Evolutionary conservation across 2,329 filamentous ascomycete species (phyloP), one percentile per base, ranked within the genome.

Genomic region (Penicillium rolfsii): DNA sequence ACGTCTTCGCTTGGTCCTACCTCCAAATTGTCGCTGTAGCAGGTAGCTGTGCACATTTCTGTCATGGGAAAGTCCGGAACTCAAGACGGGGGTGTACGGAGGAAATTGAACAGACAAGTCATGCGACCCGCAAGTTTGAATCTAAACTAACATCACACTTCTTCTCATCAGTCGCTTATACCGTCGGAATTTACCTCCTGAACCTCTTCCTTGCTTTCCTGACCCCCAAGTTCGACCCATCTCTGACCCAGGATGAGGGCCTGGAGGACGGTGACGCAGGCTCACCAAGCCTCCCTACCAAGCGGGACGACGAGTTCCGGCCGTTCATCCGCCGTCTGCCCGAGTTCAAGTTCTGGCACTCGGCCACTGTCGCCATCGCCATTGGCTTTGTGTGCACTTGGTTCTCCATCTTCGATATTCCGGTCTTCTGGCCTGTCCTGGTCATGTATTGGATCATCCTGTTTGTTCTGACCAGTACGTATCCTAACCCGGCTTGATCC

Each of bases 321-420:
- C 95, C 95, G 3, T 99, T 99, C 75, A 97, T 99, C 76, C 88
- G 95, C 73, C 87, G 95, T 62, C 87, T 99, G 26, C 95, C 95
- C 58, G 95, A 99, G 81, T 99, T 99, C 86, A 99, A 99, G 85
- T 99, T 99, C 84, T 99, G 95, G 95, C 92, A 97, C 82, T 90
- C 91, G 72, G 93, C 94, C 57, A 98, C 94, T 59, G 87, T 93
- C 74, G 94, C 94, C 58, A 86, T 98, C 71, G 75, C 83, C 67
- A 91, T 98, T 73, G 88, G 85, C 40, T 97, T 98, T 77, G 68
- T 89, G 65, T 97, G 93, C 86, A 92, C 88, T 70, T 98, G 92
- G 91, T 96, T 96, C 77, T 85, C 90, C 73, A 83, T 97, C 75
- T 99, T 98, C 81, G 92, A 99, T 80, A 87, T 99, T 67, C 95